Base-by-base conservation (phyloP, 352 stramenopile genomes). In the Phytopythium kandeliae region DNA sequence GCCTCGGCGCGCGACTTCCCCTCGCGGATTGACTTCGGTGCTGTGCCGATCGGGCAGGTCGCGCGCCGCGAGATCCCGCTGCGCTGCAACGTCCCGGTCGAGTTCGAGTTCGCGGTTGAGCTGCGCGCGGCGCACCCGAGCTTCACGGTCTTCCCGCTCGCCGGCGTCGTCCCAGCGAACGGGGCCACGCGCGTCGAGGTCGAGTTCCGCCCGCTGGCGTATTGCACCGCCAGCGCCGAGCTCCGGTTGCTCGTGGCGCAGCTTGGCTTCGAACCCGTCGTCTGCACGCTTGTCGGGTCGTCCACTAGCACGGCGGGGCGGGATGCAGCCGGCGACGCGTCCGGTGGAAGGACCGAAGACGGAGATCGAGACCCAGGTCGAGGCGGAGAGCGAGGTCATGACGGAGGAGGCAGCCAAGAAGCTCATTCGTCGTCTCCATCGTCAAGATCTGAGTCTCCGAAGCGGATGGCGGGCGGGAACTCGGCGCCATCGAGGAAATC, bases 61-160 rank as follows among this genome's bases (percentile, higher is more conserved):
- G 71, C 67, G 7, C 62, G 58, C 7, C 60, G 65, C 0, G 54
- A 72, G 25, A 42, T 91, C 9, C 54, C 79, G 7, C 65, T 93
- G 24, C 51, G 62, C 28, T 93, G 78, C 43, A 86, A 84, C 24
- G 84, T 96, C 17, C 88, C 88, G 9, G 86, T 97, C 16, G 74
- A 85, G 44, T 96, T 97, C 45, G 85, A 96, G 65, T 97, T 80
- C 48, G 78, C 88, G 60, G 58, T 97, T 7, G 56, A 65, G 16
- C 48, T 96, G 10, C 55, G 65, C 12, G 74, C 84, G 42, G 50
- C 78, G 10, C 83, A 96, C 48, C 67, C 77, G 15, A 74, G 83
- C 21, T 95, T 97, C 58, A 76, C 64, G 0, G 55, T 97, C 13
- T 83, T 87, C 38, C 88, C 88, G 0, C 46, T 92, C 1, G 53